These are phyloP conservation scores for Saturnispora bothae DNA, from an alignment of 805 yeast genomes.

Conservation along the genomic window DNA sequence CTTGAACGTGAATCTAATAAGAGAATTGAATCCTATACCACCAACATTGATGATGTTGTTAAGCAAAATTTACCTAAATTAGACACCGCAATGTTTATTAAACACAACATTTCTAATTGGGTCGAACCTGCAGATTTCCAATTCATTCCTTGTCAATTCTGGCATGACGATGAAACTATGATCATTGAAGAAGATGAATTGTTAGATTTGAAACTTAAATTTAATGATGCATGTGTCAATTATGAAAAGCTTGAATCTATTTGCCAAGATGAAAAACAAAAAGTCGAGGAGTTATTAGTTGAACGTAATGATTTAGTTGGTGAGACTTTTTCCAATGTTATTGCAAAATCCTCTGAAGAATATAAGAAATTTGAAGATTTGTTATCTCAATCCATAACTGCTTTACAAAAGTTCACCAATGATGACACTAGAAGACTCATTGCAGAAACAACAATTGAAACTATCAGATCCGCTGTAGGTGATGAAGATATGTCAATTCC, in stretches of 20 bases:
- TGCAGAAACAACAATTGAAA: slow-evolving; percentile 81
- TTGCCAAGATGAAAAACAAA: slow-evolving; percentile 41
- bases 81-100: slow-evolving; percentile 84
- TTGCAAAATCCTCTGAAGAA: slow-evolving; percentile 30
- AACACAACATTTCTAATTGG: slow-evolving; percentile 74
- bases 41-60: slow-evolving; percentile 43
- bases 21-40: slow-evolving; percentile 35
- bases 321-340: slow-evolving; percentile 27
- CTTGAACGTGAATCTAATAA: slow-evolving; percentile 44
- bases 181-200: slow-evolving; percentile 48
- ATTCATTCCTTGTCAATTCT: slow-evolving; percentile 80
- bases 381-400: slow-evolving; percentile 39
- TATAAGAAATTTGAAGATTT: slow-evolving; percentile 38
- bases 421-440: slow-evolving; percentile 67
- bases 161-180: slow-evolving; percentile 92
- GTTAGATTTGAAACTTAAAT: slow-evolving; percentile 40
- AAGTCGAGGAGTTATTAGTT: slow-evolving; percentile 32
- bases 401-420: slow-evolving; percentile 52
- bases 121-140: slow-evolving; percentile 76
- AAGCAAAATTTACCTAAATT: slow-evolving; percentile 60
- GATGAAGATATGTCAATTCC: slow-evolving; percentile 58
- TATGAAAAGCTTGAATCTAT: slow-evolving; percentile 32
- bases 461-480: slow-evolving; percentile 76
- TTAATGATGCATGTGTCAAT: slow-evolving; percentile 32
- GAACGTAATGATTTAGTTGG: slow-evolving; percentile 27